Percentiles rank a stretch among this genome's conserved stretches.
Evolutionary conservation across 176 grass and related monocot genomes (phyloP).

Genomic region (Eleusine coracana): DNA sequence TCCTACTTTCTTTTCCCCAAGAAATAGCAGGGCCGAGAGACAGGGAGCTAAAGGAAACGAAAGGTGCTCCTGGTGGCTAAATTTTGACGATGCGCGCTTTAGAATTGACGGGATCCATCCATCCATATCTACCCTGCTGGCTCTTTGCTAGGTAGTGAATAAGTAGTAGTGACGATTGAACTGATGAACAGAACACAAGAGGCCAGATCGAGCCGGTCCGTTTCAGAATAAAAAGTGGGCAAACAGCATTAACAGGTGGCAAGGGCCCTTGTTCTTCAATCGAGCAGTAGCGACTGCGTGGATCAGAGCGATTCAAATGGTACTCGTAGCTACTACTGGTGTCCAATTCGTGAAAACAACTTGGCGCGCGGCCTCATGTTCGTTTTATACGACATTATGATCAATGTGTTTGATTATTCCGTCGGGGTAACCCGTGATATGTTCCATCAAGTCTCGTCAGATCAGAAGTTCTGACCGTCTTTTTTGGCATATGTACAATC

Average conservation of each 20-base stretch:
- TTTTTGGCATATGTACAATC: conserved; percentile 14
- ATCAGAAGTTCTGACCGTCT: conserved; percentile 6
- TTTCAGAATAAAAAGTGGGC: too few species aligned
- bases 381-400: conserved; percentile 10
- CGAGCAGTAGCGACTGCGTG: not conserved
- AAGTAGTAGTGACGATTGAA: too few species aligned
- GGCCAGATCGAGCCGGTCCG: too few species aligned
- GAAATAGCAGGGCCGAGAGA: too few species aligned
- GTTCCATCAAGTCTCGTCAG: not conserved
- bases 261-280: not conserved
- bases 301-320: not conserved
- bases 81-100: not conserved
- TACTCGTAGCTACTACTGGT: not conserved
- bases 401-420: conserved; percentile 1
- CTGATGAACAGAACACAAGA: too few species aligned
- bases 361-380: not conserved
- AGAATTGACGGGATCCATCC: not conserved
- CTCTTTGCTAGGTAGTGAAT: too few species aligned
- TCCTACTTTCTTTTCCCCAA: too few species aligned
- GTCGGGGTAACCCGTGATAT: not conserved
- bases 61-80: too few species aligned
- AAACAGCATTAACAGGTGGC: too few species aligned
- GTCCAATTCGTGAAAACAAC: not conserved
- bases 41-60: too few species aligned
- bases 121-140: not conserved